Evolutionary conservation across 768 basidiomycete genomes (phyloP), one percentile per base, ranked within the genome.

Genomic region (Lactarius psammicola): DNA sequence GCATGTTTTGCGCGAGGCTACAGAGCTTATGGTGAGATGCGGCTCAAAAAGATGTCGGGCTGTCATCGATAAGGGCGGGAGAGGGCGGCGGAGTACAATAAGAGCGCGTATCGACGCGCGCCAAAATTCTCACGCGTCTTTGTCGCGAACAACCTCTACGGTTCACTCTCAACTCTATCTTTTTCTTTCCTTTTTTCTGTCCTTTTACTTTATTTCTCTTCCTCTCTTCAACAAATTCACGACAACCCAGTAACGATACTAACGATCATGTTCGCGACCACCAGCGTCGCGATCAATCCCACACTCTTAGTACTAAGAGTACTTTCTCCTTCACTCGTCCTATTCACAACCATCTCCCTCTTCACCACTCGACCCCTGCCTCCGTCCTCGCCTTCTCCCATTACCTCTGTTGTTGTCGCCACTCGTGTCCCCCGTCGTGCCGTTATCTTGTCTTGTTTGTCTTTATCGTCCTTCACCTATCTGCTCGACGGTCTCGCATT

Each of bases 401-500:
- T 94, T 73, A 90, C 86, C 44, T 78, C 87, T 60, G 90, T 94
- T 74, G 85, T 93, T 76, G 85, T 92, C 73, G 83, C 87, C 62
- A 83, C 82, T 63, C 80, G 83, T 66, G 80, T 87, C 60, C 94
- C 94, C 49, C 88, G 95, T 73, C 85, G 89, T 65, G 82, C 83
- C 49, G 76, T 87, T 66, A 94, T 98, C 73, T 81, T 95, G 56
- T 75, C 81, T 51, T 78, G 92, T 66, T 80, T 95, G 56, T 84
- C 88, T 58, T 78, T 94, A 60, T 74, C 82, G 28, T 83, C 90
- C n/a, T 75, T 88, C 59, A 87, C 89, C 18, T 95, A 86, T 74
- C 80, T 95, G 59, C 76, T 86, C 34, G 93, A 96, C 72, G 94
- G 92, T 17, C 79, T 88, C 36, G 80, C 87, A 18, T 88, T 91